Evolutionary conservation across 257 asterid genomes (phyloP), one percentile per base, ranked within the genome.

Genomic region (Fraxinus anomala): DNA sequence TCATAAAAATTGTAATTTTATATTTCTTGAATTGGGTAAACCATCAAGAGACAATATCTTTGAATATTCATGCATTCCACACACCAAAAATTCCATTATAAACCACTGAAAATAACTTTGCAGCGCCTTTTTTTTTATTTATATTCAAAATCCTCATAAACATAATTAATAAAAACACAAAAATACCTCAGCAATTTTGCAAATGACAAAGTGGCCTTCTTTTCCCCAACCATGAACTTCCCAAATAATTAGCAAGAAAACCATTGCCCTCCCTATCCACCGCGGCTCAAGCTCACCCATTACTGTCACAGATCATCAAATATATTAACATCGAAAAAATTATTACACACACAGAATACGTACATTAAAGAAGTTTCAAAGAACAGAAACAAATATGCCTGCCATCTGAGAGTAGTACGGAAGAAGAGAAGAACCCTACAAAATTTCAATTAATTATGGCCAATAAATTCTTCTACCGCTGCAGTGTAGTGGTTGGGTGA

Each of bases 101-200:
- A 51, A 51, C 65, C 12, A 19, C 65, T 54, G 65, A n/a, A 19
- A n/a, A 54, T 4, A 54, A 19, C 24, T 54, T 54, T 54, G 6
- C 10, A 54, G 24, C 24, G 63, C 63, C 63, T 4, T 51, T 16
- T 51, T 51, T 19, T 17, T 16, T 4, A 51, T 51, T 4, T 16
- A 6, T 19, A 54, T 19, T 19, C 63, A 19, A 19, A 17, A 54
- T 19, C 24, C 24, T 54, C 21, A 17, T n/a, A 61, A 21, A 61
- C 26, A 63, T 2, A 63, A 59, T n/a, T n/a, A 42, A 42, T 8
- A 28, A 67, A 72, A 54, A 24, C 5, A 0, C 9, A 68, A 69
- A 59, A 59, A 19, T 72, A 94, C 98, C 97, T 94, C 86, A 70
- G 98, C 97, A 72, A 94, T 89, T 88, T 90, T 90, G 89, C 98